A percentile compares a stretch with the other conserved stretches of the same genome.
Evolutionary conservation across 306 rosid species (phyloP).

Genomic region (Myrica gale): DNA sequence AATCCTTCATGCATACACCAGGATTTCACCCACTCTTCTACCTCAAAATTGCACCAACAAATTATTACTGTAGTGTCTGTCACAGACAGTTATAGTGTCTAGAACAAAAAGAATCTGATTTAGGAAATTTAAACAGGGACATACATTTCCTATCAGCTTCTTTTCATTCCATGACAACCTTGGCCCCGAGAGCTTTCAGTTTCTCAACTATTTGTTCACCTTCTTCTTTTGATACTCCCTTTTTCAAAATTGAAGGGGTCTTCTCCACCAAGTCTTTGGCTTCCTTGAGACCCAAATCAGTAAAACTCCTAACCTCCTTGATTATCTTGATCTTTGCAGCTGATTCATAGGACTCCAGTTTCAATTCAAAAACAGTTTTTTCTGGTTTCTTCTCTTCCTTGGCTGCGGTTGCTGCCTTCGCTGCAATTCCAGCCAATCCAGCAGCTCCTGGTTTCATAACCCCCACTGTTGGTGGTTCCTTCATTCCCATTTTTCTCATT

Average conservation of each 20-base stretch:
- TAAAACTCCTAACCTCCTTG: conserved; percentile 80
- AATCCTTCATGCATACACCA: not conserved
- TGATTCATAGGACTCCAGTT: conserved; percentile 74
- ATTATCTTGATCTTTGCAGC: conserved; percentile 80
- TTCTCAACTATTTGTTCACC: conserved; percentile 81
- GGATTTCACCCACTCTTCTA: conserved; percentile 1
- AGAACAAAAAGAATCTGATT: not conserved
- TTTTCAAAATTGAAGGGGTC: conserved; percentile 71
- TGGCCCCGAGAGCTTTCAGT: conserved; percentile 85
- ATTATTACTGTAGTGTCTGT: not conserved
- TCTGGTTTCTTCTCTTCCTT: conserved; percentile 82
- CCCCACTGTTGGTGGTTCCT: conserved; percentile 62
- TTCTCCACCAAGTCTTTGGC: conserved; percentile 85
- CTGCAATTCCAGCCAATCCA: conserved; percentile 57
- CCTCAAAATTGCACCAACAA: not conserved
- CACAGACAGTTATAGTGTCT: not conserved
- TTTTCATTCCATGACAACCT: conserved; percentile 72
- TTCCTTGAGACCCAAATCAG: conserved; percentile 86
- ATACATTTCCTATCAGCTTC: not conserved
- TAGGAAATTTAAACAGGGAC: not conserved
- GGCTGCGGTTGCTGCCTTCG: conserved; percentile 48
- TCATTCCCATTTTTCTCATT: conserved; percentile 66
- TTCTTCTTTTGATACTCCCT: conserved; percentile 83
- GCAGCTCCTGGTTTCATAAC: conserved; percentile 74
- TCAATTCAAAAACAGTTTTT: conserved; percentile 75